phyloP scores from a whole-genome alignment of 805 yeast genomes.

The Teunomyces stri region DNA sequence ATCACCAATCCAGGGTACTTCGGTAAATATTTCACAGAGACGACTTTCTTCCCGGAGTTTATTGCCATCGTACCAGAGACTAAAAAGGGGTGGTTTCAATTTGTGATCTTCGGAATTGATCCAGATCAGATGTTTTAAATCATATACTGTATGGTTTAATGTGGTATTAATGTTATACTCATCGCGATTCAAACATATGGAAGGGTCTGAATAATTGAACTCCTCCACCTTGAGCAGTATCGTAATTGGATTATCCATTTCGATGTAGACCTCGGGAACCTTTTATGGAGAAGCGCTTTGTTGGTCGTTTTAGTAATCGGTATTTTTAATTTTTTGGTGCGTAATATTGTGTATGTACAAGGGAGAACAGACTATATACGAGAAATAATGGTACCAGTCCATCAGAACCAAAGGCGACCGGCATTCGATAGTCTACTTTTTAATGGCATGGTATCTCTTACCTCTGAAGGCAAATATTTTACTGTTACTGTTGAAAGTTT shows the following conservation, averaged over 20 bases:
- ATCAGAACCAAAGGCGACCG: not conserved
- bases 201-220: slow-evolving; percentile 1
- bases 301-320: not conserved
- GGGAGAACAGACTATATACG: slow-evolving; percentile 5
- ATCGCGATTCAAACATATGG: not conserved
- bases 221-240: slow-evolving; percentile 12
- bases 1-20: slow-evolving; percentile 6
- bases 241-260: slow-evolving; percentile 21
- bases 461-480: slow-evolving; percentile 91
- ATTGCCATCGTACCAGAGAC: slow-evolving; percentile 11
- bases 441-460: slow-evolving; percentile 88
- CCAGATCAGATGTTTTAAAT: slow-evolving; percentile 30
- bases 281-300: not conserved
- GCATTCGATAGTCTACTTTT: slow-evolving; percentile 12
- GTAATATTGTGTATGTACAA: slow-evolving; percentile 6
- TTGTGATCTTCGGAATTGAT: slow-evolving; percentile 17
- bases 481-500: slow-evolving; percentile 89
- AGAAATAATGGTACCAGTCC: slow-evolving; percentile 3
- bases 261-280: not conserved
- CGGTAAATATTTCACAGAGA: slow-evolving; percentile 13
- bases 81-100: slow-evolving; percentile 26
- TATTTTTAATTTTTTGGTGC: not conserved
- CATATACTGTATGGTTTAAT: slow-evolving; percentile 20
- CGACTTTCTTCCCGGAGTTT: slow-evolving; percentile 10
- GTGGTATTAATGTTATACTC: slow-evolving; percentile 18